Base-by-base conservation (phyloP, 176 grass and related monocot genomes). In the Juncus inflexus region DNA sequence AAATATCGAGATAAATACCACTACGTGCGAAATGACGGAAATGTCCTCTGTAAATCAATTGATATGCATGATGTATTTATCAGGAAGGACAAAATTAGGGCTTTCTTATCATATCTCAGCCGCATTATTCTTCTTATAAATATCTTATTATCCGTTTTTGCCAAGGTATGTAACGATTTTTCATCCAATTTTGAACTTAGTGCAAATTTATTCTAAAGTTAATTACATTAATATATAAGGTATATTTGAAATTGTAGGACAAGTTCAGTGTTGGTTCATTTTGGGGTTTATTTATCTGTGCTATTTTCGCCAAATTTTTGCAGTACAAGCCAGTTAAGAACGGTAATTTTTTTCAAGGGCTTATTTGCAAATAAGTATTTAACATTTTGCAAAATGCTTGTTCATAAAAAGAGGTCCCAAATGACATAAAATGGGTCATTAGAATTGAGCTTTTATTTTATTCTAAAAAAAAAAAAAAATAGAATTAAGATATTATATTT, bases 241-340 rank as follows among this genome's bases (percentile, higher is more conserved):
- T 1, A 6, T 52, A 55, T 40, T 86, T 79, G 35, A 40, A 76
- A 6, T 71, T 83, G 67, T 74, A 96, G 84, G 79, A 83, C 5
- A 71, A 39, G 38, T 74, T 86, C 15, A 66, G 55, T 67, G 45
- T 86, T 15, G 12, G 67, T 69, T 88, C 76, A 8, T 76, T 91
- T 77, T 91, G 82, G 84, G 81, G 38, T 42, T 76, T 86, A 80
- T 35, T 52, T 7, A 47, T 81, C 45, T 40, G 78, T 64, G 75
- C 52, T 74, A 55, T 77, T 19, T 43, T 83, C 41, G 74, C 77
- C 14, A 91, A 81, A 66, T 78, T 69, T 37, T 84, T 86, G 55
- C 55, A 53, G 62, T 86, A 83, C 42, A 80, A 81, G 9, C 77
- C 74, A 76, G 60, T 91, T 37, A 91, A 81, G 72, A 97, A 97